Percentiles rank a stretch among this genome's conserved stretches.
Conservation (phyloP, 106 monocot genomes). For the Ottelia alismoides region DNA sequence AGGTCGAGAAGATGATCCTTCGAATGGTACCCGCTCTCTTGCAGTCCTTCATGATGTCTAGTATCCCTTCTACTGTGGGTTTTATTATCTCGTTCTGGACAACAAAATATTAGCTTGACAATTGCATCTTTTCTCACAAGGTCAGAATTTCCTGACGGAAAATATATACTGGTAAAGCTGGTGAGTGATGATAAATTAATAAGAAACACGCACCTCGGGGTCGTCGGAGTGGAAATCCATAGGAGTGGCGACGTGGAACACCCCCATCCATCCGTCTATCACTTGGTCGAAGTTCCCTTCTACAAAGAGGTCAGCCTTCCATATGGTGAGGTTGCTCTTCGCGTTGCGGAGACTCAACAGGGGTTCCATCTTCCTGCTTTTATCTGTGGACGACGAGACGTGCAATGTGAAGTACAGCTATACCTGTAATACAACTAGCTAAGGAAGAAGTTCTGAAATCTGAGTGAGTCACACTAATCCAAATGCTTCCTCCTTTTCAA, state of each 20-base stretch:
- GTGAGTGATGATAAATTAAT: too few relatives aligned
- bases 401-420: too few relatives aligned
- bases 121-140: too few relatives aligned
- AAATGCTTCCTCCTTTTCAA: too few relatives aligned
- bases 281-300: constrained; percentile 63
- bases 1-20: constrained; percentile 67
- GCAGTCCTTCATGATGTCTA: constrained; percentile 61
- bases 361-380: constrained; percentile 37
- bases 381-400: too few relatives aligned
- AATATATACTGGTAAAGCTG: too few relatives aligned
- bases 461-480: too few relatives aligned
- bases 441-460: too few relatives aligned
- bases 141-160: too few relatives aligned
- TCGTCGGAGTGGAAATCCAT: constrained; percentile 77
- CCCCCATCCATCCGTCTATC: constrained; percentile 42
- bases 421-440: background rate
- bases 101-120: too few relatives aligned
- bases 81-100: constrained; percentile 77
- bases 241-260: constrained; percentile 82
- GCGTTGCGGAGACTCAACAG: constrained; percentile 43
- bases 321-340: constrained; percentile 22
- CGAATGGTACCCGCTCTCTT: constrained; percentile 37
- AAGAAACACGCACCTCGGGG: constrained; percentile 87
- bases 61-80: constrained; percentile 46
- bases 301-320: constrained; percentile 52